phyloP scores from a whole-genome alignment of 306 rosid genomes.

The Vicia sativa region DNA sequence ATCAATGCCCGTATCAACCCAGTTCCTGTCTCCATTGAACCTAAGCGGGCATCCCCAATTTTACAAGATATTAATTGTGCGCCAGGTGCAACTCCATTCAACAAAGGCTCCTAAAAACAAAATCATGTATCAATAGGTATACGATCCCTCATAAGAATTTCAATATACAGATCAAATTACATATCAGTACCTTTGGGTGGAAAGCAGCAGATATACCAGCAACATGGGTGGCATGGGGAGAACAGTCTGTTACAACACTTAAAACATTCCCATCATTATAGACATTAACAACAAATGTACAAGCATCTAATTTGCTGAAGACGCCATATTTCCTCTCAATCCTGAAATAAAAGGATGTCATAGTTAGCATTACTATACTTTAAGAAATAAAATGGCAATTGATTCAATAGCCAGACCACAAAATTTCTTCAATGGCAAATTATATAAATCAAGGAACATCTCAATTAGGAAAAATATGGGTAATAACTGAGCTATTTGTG shows the following conservation, averaged over 20 bases:
- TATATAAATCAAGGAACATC: conserved; percentile 26
- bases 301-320: conserved; percentile 95
- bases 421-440: conserved; percentile 23
- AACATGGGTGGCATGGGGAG: conserved; percentile 97
- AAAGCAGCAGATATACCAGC: conserved; percentile 94
- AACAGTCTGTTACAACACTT: conserved; percentile 89
- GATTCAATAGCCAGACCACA: conserved; percentile 36
- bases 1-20: conserved; percentile 92
- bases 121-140: conserved; percentile 40
- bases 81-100: conserved; percentile 99
- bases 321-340: conserved; percentile 74
- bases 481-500: conserved; percentile 14
- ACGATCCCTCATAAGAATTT: conserved; percentile 8
- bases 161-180: conserved; percentile 31
- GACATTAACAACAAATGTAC: conserved; percentile 83
- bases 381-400: conserved; percentile 15
- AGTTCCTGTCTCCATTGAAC: conserved; percentile 98
- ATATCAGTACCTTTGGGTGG: conserved; percentile 79
- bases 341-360: conserved; percentile 54
- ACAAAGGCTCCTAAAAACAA: conserved; percentile 75
- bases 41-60: conserved; percentile 95
- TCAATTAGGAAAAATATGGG: conserved; percentile 29
- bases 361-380: conserved; percentile 25
- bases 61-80: conserved; percentile 96
- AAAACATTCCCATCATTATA: conserved; percentile 82